Base-by-base conservation (phyloP, 768 basidiomycete species). In the Termitomyces sp. region DNA sequence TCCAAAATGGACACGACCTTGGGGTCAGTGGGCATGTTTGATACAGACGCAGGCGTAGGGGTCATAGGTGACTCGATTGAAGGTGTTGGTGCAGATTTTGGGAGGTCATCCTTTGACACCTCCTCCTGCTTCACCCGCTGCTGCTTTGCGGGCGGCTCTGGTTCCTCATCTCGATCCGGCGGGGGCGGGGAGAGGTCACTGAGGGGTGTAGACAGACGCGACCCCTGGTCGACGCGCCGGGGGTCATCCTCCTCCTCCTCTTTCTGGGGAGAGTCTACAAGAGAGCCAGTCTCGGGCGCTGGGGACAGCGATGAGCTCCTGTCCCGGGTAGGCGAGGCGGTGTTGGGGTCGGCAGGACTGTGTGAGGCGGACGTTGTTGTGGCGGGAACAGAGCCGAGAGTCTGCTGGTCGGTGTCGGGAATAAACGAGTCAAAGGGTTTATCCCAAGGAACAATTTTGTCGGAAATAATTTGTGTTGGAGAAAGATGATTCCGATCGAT, bases 171-270 rank as follows among this genome's bases (percentile, higher is more conserved):
- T 5, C 39, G 57, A 39, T 75, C 70, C 3, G 76, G 74, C 16
- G 85, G 82, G 0, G 85, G 78, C 1, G 86, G 84, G 8, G 88
- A 88, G 25, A 89, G 81, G 59, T 89, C 88, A 61, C 85, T 89
- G 66, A 91, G 81, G 3, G 89, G 89, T 0, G 88, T 89, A 21
- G 85, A 85, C 56, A 76, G 77, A 30, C 83, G 75, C 54, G 85
- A 87, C 14, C 68, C 64, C 53, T 70, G 63, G 14, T 66, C 69
- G 48, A 61, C 65, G 50, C 64, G 61, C 43, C 56, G 23, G 14
- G 50, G 30, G 12, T 60, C 59, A 4, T 61, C 60, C 21, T 59
- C 64, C 14, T 65, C 58, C 28, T 73, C 71, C 9, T 60, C 56
- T 52, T 73, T 69, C 6, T 63, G 64, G 14, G 56, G 68, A 3